Base-by-base conservation (phyloP, 2,329 filamentous ascomycete genomes). In the Geosmithia putterillii region DNA sequence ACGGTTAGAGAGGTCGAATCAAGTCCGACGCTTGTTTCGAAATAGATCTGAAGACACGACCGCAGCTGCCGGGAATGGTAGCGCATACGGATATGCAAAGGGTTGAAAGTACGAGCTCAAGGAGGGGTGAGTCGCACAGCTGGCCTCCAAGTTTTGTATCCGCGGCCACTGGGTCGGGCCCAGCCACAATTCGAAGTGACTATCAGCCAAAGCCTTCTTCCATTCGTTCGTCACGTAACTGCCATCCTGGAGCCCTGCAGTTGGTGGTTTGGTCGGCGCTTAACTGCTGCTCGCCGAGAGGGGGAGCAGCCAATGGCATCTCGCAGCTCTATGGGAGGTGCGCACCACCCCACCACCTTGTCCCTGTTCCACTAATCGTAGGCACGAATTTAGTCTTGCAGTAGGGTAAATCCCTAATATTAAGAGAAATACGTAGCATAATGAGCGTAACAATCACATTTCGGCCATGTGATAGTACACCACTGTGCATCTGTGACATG, bases 261-360 rank as follows among this genome's bases (percentile, higher is more conserved):
- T 43, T 32, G 42, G 36, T 45, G 41, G 43, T 40, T 42, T 40
- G 22, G 44, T 46, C 41, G 46, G 46, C 46, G 46, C 46, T 47
- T 47, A 47, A 25, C 41, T 41, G 43, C 37, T 25, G 40, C 25
- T 44, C 18, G 25, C 32, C 18, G 36, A 39, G 45, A 47, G 45
- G 45, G 45, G 45, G 28, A 46, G 39, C 38, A 9, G 12, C 44
- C 40, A 42, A 43, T 42, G 40, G 40, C 18, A 37, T 22, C 32
- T 35, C 18, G 36, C 7, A 40, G 38, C 9, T 20, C 15, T 12
- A 32, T 32, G 28, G 36, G 36, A 32, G 36, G 20, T 38, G 36
- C 15, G 14, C 12, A 21, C 18, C 6, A 9, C 17, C 4, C 20
- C 36, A n/a, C 28, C 28, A 32, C 28, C 28, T 32, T 14, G 28